Conservation (phyloP, 73 alveolate genomes). For the Symbiodinium natans region DNA sequence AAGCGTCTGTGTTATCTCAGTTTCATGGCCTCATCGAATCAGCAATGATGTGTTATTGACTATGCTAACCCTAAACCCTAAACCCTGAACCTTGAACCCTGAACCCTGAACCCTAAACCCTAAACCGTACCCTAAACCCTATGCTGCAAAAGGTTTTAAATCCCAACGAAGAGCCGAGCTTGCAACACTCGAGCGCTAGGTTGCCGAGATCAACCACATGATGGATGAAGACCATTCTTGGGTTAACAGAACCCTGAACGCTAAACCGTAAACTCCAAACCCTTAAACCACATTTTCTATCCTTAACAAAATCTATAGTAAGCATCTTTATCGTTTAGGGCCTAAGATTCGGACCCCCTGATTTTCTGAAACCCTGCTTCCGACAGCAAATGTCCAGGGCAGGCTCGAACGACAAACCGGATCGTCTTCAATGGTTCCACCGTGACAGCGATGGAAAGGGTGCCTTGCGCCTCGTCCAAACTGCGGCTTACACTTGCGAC, state of each 20-base stretch:
- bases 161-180: too few species aligned
- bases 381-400: background rate
- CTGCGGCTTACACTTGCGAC: background rate
- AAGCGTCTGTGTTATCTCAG: background rate
- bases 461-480: background rate
- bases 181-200: background rate
- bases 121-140: too few species aligned
- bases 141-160: too few species aligned
- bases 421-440: background rate
- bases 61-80: background rate
- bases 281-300: background rate
- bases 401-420: background rate
- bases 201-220: background rate
- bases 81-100: too few species aligned
- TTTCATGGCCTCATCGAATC: background rate
- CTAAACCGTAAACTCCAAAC: too few species aligned
- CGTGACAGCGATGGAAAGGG: background rate
- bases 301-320: background rate
- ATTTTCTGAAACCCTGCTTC: background rate
- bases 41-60: background rate
- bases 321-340: background rate
- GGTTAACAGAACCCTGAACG: background rate
- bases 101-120: too few species aligned
- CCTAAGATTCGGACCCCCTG: background rate
- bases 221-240: background rate